Evolutionary conservation across 495 filamentous ascomycete genomes (phyloP).

Genomic region (Baudoinia panamericana): DNA sequence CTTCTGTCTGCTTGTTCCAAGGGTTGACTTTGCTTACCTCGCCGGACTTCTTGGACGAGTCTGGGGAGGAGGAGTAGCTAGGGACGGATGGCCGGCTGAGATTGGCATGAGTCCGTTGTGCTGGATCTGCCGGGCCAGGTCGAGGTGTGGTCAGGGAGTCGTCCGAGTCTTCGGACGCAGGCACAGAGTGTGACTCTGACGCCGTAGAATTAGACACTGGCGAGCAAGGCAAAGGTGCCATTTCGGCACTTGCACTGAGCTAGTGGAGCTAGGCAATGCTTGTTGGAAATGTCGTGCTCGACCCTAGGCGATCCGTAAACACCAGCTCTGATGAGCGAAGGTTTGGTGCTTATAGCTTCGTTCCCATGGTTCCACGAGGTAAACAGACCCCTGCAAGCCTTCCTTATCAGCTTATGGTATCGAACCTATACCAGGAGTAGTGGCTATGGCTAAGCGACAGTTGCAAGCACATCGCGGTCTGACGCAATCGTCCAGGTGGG

Average conservation of each 20-base stretch:
- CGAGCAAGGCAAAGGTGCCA: conserved; percentile 11
- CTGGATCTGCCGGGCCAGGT: conserved; percentile 13
- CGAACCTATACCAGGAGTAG: conserved; percentile 1
- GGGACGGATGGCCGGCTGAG: conserved; percentile 14
- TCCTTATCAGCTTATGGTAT: conserved; percentile 1
- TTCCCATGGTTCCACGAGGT: neutral
- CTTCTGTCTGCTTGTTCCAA: conserved; percentile 1
- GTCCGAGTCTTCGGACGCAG: conserved; percentile 10
- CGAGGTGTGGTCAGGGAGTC: conserved; percentile 18
- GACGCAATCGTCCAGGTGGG: too few relatives aligned
- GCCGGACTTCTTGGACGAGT: neutral
- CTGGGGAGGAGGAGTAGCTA: conserved; percentile 2
- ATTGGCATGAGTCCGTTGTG: conserved; percentile 4
- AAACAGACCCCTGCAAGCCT: neutral
- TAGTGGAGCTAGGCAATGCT: conserved; percentile 4
- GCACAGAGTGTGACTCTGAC: conserved; percentile 5
- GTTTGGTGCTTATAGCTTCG: neutral
- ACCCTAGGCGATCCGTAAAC: neutral
- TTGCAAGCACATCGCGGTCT: neutral
- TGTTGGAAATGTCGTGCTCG: conserved; percentile 3
- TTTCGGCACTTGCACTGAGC: neutral
- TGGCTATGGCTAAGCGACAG: neutral
- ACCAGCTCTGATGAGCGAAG: neutral
- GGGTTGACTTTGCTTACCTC: neutral
- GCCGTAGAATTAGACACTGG: conserved; percentile 10